These are phyloP conservation scores for Bruguiera hainesii DNA, from an alignment of 441 rosid genomes.

Conservation along the genomic window DNA sequence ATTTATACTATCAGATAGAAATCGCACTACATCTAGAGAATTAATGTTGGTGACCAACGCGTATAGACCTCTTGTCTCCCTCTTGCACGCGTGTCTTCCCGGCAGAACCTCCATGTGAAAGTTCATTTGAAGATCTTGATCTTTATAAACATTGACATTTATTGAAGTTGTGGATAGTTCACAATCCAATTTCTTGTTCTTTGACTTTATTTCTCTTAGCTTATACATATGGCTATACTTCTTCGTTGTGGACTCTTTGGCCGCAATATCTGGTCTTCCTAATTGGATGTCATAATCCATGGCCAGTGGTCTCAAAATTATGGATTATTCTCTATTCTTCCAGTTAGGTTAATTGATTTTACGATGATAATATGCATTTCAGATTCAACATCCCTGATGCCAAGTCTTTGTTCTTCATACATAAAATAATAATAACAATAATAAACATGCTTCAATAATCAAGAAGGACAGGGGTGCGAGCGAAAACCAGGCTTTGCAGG, in stretches of 20 bases:
- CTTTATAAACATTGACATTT: background rate
- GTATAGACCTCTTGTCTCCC: background rate
- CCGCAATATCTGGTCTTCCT: background rate
- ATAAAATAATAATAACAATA: too few relatives aligned
- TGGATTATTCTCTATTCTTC: slow-evolving; percentile 1
- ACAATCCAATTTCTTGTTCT: slow-evolving; percentile 31
- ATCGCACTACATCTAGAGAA: background rate
- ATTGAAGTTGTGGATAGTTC: slow-evolving; percentile 27
- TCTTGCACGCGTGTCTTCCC: slow-evolving; percentile 13
- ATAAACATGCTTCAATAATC: too few relatives aligned
- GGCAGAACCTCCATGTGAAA: slow-evolving; percentile 18
- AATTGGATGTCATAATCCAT: slow-evolving; percentile 3
- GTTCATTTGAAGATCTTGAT: slow-evolving; percentile 13
- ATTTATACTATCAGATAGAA: background rate
- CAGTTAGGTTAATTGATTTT: slow-evolving; percentile 11
- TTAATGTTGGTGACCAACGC: background rate
- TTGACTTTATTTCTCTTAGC: slow-evolving; percentile 37
- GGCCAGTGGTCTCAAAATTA: background rate
- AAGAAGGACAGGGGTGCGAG: too few relatives aligned
- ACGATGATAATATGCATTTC: slow-evolving; percentile 13
- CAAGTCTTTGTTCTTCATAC: too few relatives aligned
- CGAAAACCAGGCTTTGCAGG: background rate
- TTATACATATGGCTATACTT: slow-evolving; percentile 23
- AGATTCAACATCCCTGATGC: background rate
- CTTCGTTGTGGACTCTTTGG: slow-evolving; percentile 29